Base-by-base conservation (phyloP, 192 early-diverging fungal genomes). In the Paraglomus brasilianum region DNA sequence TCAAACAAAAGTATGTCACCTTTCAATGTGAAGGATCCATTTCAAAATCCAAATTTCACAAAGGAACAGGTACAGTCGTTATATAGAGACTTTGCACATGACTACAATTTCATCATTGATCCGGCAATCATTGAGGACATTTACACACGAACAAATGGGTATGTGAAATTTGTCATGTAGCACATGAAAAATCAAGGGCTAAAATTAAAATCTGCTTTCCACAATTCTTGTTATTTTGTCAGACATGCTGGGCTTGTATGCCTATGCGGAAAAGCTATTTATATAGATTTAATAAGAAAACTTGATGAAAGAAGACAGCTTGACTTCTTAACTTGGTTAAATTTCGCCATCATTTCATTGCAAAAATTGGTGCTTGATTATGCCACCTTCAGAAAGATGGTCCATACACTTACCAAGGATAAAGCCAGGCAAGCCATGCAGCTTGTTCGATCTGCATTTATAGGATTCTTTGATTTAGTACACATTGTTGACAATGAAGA, bases 21-120 rank as follows among this genome's bases (percentile, higher is more conserved):
- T 0, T 76, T 69, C 62, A 76, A 76, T 56, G 42, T 68, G 14
- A 41, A 50, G 4, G 71, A 76, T 2, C 43, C 59, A 55, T 68
- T 76, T 50, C 58, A 36, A 48, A 76, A 76, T 50, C 61, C 40
- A 62, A 53, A 70, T 65, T 60, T 76, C 36, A 67, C 75, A 7
- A 5, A 43, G 46, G 71, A 69, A 38, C 75, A 76, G 59, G 75
- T 76, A 24, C 66, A 55, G 24, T 50, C 52, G 1, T 63, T 72
- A 51, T 72, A 56, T 65, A 36, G 21, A 22, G 22, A 72, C 19
- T 66, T 72, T 72, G 71, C 71, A 66, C 22, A 45, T 19, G 71
- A 72, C 45, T 63, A 44, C 46, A 21, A 51, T 0, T 51, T 72
- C 6, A 63, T 39, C 5, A 72, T 76, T 44, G 75, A 63, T n/a